Evolutionary conservation across 768 basidiomycete genomes (phyloP), one percentile per base, ranked within the genome.

Genomic region (Pleurotus eryngii): DNA sequence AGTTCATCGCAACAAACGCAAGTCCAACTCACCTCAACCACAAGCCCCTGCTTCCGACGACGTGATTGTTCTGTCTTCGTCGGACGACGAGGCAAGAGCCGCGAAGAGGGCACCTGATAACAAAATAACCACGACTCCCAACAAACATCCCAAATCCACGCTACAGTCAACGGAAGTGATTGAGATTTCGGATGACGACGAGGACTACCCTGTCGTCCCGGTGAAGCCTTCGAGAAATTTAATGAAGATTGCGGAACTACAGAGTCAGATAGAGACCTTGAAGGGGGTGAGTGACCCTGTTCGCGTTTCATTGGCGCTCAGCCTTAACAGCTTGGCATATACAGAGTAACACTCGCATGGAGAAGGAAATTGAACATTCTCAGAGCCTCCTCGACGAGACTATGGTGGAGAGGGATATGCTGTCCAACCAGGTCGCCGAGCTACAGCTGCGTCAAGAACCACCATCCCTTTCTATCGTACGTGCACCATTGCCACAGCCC

Each of bases 161-260:
- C 20, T 42, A 5, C n/a, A 61, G 6, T 27, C 61, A 5, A 62
- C 58, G 22, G 64, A 67, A 38, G 60, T 73, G 48, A 70, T 72
- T 54, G 61, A 71, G 54, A 63, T 76, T 30, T 72, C 81, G n/a
- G 81, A 81, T 24, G 83, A 85, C 14, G 83, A 82, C 3, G 59
- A 59, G 26, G 45, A 55, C 6, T 46, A 59, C 11, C 62, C 61
- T 12, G 43, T 57, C 7, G 56, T 49, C 42, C 43, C n/a, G 42
- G 49, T 37, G 42, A 45, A 60, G 49, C 56, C 66, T 24, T 46
- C 56, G 39, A 51, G 59, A 26, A 62, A 67, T 26, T 27, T 68
- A 6, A 55, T 69, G 57, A 60, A 64, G 18, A 64, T 72, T 56
- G 60, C 64, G 14, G 70, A 74, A 17, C 67, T 80, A 38, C 73